A percentile compares a stretch with the other conserved stretches of the same genome.
These are phyloP conservation scores for Candida nemodendra DNA, from an alignment of 805 yeast species.

Conservation along the genomic window DNA sequence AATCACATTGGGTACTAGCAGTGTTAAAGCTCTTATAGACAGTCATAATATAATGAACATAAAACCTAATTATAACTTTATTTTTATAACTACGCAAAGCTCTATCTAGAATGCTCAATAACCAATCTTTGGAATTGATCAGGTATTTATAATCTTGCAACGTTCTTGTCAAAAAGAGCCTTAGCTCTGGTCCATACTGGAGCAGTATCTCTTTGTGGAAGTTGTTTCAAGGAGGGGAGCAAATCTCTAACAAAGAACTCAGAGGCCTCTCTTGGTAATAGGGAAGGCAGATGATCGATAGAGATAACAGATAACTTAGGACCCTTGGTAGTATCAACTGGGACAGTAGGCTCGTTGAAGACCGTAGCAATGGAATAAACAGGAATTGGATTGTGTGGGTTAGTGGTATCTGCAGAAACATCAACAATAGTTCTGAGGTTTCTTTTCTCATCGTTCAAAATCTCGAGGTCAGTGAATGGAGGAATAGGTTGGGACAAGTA, in stretches of 20 bases:
- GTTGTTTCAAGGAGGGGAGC: slow-evolving; percentile 81
- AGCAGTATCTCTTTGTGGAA: slow-evolving; percentile 77
- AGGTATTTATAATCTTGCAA: slow-evolving; percentile 57
- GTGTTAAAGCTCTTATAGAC: too few relatives aligned
- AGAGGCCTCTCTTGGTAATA: slow-evolving; percentile 96
- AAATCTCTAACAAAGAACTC: slow-evolving; percentile 87
- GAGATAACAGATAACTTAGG: slow-evolving; percentile 90
- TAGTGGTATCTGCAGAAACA: slow-evolving; percentile 98
- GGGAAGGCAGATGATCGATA: slow-evolving; percentile 93
- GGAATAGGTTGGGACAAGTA: slow-evolving; percentile 91
- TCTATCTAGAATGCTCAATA: too few relatives aligned
- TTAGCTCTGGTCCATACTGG: slow-evolving; percentile 93
- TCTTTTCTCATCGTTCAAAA: slow-evolving; percentile 67
- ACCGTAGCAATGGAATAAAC: slow-evolving; percentile 88
- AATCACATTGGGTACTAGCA: too few relatives aligned
- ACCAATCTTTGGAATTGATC: too few relatives aligned
- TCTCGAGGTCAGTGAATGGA: slow-evolving; percentile 75
- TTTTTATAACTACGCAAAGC: too few relatives aligned
- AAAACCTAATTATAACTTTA: slow-evolving; percentile 1
- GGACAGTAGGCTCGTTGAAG: slow-evolving; percentile 86
- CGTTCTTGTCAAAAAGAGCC: slow-evolving; percentile 79
- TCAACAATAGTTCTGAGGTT: slow-evolving; percentile 90
- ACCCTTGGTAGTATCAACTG: slow-evolving; percentile 73
- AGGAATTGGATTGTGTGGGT: slow-evolving; percentile 97
- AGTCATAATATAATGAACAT: not conserved